Evolutionary conservation across 768 basidiomycete genomes (phyloP).

Genomic region (Macrolepiota albuminosa): DNA sequence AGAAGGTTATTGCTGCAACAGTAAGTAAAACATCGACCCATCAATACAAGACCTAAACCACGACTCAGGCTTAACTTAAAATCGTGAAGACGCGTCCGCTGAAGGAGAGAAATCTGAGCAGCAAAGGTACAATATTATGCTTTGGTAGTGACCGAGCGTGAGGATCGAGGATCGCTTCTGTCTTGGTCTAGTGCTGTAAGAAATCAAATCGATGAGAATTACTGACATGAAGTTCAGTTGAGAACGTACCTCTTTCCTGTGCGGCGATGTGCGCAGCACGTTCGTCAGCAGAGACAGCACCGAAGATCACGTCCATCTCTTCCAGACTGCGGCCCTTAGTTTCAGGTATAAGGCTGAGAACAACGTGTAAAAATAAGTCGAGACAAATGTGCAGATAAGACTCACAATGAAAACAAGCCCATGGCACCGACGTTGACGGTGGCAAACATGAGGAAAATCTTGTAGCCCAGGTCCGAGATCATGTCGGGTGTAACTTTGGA

Average conservation of each 20-base stretch:
- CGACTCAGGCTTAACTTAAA: background rate
- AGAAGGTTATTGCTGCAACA: no score
- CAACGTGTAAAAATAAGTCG: background rate
- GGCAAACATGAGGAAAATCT: slow-evolving; percentile 75
- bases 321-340: slow-evolving; percentile 56
- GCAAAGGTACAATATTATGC: background rate
- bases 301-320: slow-evolving; percentile 51
- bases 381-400: background rate
- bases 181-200: slow-evolving; percentile 1
- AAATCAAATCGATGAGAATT: background rate
- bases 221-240: background rate
- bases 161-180: background rate
- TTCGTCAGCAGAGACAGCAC: slow-evolving; percentile 48
- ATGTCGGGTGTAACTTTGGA: slow-evolving; percentile 67
- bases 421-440: slow-evolving; percentile 70
- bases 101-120: background rate
- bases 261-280: slow-evolving; percentile 49
- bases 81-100: background rate
- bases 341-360: slow-evolving; percentile 47
- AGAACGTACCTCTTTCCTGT: slow-evolving; percentile 33
- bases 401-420: slow-evolving; percentile 62
- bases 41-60: background rate
- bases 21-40: background rate
- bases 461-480: slow-evolving; percentile 58
- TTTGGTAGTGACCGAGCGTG: background rate